Evolutionary conservation across 2,329 filamentous ascomycete species (phyloP).

Genomic region (Albophoma yamanashiensis): DNA sequence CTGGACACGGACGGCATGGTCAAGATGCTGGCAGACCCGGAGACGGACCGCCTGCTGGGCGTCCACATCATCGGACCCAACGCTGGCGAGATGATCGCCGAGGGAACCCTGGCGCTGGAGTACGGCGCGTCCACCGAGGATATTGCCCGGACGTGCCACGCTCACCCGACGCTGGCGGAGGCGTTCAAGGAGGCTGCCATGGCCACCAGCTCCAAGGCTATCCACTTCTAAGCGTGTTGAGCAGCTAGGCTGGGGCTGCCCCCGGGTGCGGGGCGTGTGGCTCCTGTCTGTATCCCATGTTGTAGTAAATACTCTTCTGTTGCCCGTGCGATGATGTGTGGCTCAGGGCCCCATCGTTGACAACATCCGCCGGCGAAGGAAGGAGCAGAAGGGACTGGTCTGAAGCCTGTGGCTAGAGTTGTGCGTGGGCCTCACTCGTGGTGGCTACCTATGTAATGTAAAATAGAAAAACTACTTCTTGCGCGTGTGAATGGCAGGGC

Average conservation of each 20-base stretch:
- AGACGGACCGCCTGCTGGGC: constrained; percentile 91
- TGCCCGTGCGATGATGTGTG: not conserved
- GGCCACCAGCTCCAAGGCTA: constrained; percentile 90
- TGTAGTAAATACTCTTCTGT: not conserved
- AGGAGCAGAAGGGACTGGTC: not conserved
- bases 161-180: constrained; percentile 90
- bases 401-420: not conserved
- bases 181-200: constrained; percentile 99
- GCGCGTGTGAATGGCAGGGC: not conserved
- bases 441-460: not conserved
- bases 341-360: not conserved
- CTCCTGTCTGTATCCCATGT: not conserved
- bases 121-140: constrained; percentile 95
- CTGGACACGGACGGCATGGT: constrained; percentile 90
- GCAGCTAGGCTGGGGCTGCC: not conserved
- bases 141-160: constrained; percentile 88
- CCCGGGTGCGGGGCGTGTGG: not conserved
- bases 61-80: constrained; percentile 95
- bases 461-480: not conserved
- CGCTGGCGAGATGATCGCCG: constrained; percentile 98
- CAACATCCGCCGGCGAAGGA: not conserved
- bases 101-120: constrained; percentile 88
- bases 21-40: constrained; percentile 92
- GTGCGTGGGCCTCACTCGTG: not conserved
- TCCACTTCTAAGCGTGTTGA: constrained; percentile 65